A percentile compares a stretch with the other conserved stretches of the same genome.
Conservation (phyloP, 768 basidiomycete genomes). For the Termitomyces sp. region DNA sequence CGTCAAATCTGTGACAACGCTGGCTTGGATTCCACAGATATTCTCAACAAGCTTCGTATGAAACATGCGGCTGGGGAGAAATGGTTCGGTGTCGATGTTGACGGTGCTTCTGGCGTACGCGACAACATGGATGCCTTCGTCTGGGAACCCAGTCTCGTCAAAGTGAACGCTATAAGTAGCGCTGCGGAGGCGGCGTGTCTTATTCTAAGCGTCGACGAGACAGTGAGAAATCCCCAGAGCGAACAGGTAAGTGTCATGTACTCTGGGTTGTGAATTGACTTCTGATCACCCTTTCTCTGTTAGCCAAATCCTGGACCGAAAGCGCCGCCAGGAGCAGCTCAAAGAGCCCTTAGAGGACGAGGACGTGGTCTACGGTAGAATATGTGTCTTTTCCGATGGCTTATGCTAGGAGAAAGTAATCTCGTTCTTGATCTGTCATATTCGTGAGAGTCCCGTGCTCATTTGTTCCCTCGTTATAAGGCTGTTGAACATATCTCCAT, state of each 20-base stretch:
- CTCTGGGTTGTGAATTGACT: background rate
- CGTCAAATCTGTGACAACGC: constrained; percentile 99
- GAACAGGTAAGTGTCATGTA: constrained; percentile 63
- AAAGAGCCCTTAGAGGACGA: constrained; percentile 81
- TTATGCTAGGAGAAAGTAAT: background rate
- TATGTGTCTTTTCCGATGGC: background rate
- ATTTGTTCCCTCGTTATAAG: background rate
- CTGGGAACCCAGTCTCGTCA: constrained; percentile 97
- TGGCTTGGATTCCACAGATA: constrained; percentile 94
- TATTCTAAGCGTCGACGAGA: constrained; percentile 96
- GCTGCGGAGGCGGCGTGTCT: constrained; percentile 96
- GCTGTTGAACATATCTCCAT: background rate
- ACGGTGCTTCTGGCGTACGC: constrained; percentile 82
- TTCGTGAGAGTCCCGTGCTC: background rate
- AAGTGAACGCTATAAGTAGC: constrained; percentile 92
- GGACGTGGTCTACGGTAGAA: constrained; percentile 72
- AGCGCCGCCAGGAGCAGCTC: constrained; percentile 89
- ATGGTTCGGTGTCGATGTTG: constrained; percentile 96
- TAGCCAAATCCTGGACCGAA: constrained; percentile 83
- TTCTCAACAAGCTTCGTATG: constrained; percentile 97
- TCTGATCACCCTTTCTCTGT: constrained; percentile 18
- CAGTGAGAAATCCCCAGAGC: constrained; percentile 92
- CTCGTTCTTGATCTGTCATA: background rate
- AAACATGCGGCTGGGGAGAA: constrained; percentile 84
- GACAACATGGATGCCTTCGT: constrained; percentile 98